Percentiles rank a stretch among this genome's conserved stretches.
Evolutionary conservation across 139 green algal species (phyloP).

Genomic region (Microglena sp.): DNA sequence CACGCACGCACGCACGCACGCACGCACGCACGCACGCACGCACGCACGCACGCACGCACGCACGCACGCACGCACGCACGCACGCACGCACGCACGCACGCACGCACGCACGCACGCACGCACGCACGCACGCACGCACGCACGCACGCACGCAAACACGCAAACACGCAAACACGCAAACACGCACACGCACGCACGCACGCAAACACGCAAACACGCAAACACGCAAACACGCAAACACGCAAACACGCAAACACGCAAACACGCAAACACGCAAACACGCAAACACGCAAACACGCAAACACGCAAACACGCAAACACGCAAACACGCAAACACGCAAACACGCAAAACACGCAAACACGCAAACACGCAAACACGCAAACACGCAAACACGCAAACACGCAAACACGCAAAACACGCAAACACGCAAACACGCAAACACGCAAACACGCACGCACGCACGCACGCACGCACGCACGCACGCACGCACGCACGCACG

Average conservation of each 20-base stretch:
- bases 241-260: constrained; percentile 16
- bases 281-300: constrained; percentile 15
- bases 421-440: too few relatives aligned
- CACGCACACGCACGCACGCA: neutral
- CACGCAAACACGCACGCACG: too few relatives aligned
- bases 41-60: constrained; percentile 10
- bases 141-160: neutral
- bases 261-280: constrained; percentile 14
- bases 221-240: constrained; percentile 14
- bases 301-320: constrained; percentile 12
- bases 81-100: constrained; percentile 16
- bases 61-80: constrained; percentile 14
- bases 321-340: constrained; percentile 18
- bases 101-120: constrained; percentile 11
- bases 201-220: constrained; percentile 10
- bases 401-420: too few relatives aligned
- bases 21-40: too few relatives aligned
- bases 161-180: neutral
- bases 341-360: constrained; percentile 17
- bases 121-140: neutral
- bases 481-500: neutral
- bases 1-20: too few relatives aligned
- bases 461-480: neutral
- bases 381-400: too few relatives aligned
- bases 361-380: too few relatives aligned